Evolutionary conservation across 768 basidiomycete genomes (phyloP).

Genomic region (Chlorophyllum brunneum): DNA sequence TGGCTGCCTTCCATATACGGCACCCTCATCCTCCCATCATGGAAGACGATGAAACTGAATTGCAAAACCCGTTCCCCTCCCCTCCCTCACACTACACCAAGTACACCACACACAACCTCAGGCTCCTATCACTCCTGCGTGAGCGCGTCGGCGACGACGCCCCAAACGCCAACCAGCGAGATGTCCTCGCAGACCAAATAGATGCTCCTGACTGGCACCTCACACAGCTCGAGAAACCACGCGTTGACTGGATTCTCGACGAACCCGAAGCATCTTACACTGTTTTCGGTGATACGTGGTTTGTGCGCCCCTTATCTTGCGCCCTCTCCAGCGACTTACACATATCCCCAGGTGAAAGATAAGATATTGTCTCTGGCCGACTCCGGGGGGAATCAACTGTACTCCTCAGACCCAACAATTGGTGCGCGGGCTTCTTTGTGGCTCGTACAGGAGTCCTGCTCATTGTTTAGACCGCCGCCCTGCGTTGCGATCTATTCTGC

Average conservation of each 20-base stretch:
- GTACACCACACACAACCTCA: conserved; percentile 73
- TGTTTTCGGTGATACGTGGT: conserved; percentile 87
- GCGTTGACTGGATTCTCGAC: conserved; percentile 88
- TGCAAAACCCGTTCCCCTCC: conserved; percentile 86
- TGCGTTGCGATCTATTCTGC: conserved; percentile 66
- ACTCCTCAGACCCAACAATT: conserved; percentile 64
- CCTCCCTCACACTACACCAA: conserved; percentile 82
- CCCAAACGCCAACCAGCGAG: conserved; percentile 49
- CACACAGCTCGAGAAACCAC: conserved; percentile 74
- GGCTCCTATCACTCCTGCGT: conserved; percentile 57
- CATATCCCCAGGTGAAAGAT: conserved; percentile 64
- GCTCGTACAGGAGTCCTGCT: background rate
- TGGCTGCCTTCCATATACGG: conserved; percentile 6
- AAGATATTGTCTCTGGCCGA: conserved; percentile 80
- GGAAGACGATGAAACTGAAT: conserved; percentile 73
- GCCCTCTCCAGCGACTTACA: conserved; percentile 8
- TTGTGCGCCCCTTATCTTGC: conserved; percentile 48
- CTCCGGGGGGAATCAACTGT: conserved; percentile 75
- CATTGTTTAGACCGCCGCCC: conserved; percentile 66
- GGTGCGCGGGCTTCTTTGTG: conserved; percentile 37
- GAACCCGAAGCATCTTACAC: conserved; percentile 70
- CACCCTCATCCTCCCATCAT: conserved; percentile 27
- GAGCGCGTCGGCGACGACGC: conserved; percentile 43
- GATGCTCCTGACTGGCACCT: conserved; percentile 80
- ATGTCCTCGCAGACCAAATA: conserved; percentile 62